Evolutionary conservation across 2,329 filamentous ascomycete genomes (phyloP).

Genomic region (Scedosporium minutisporum): DNA sequence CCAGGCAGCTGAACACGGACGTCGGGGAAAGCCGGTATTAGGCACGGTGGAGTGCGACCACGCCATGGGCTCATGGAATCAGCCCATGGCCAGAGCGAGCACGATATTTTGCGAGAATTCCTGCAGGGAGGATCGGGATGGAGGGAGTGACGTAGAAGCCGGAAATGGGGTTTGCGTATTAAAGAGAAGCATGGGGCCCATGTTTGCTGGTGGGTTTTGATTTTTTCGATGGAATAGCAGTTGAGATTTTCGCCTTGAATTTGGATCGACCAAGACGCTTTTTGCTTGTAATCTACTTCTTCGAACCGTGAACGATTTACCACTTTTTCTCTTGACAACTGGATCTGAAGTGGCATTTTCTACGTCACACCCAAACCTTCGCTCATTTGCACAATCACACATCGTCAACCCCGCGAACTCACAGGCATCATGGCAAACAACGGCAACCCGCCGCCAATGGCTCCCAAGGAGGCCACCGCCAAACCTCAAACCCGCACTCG

Average conservation of each 20-base stretch:
- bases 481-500: background rate
- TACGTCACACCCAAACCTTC: background rate
- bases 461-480: background rate
- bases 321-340: too few species aligned
- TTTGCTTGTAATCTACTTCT: too few species aligned
- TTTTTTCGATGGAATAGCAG: background rate
- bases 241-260: background rate
- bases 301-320: too few species aligned
- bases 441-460: background rate
- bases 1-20: background rate
- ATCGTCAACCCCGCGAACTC: background rate
- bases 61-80: conserved; percentile 4
- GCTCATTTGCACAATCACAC: background rate
- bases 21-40: conserved; percentile 3
- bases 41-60: background rate
- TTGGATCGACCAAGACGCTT: background rate
- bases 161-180: background rate
- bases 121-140: background rate
- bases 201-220: background rate
- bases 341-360: background rate
- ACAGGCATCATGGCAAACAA: background rate
- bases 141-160: background rate
- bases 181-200: background rate
- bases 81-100: background rate
- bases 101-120: background rate